Evolutionary conservation across 768 basidiomycete species (phyloP), one percentile per base, ranked within the genome.

Genomic region (Rhodotorula taiwanensis): DNA sequence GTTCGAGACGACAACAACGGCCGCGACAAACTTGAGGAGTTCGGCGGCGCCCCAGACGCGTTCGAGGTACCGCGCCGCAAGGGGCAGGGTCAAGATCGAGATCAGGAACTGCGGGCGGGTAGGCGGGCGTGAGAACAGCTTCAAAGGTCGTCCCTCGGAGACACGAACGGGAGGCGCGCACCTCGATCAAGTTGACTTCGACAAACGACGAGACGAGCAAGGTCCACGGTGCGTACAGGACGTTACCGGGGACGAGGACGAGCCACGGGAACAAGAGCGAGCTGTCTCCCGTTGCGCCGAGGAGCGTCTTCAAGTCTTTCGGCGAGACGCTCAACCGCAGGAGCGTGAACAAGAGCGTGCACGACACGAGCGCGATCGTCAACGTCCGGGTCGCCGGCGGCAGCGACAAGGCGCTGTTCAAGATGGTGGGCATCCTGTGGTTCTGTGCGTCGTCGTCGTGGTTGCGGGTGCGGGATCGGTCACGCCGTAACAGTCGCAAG

Each of bases 61-160:
- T 75, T 99, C 95, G 55, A 99, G 79, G 75, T 98, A 98, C 66
- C 88, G 84, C 54, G 91, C 80, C 43, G 87, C 85, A 21, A 90
- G 82, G 47, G 90, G 87, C 15, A 98, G 81, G 61, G 86, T 81
- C 55, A 92, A 76, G 60, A 89, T 77, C 5, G 91, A 84, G 64
- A 85, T 79, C 54, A 87, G 71, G 66, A 97, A 82, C 94, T 98
- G 74, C 20, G 52, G 34, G 31, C 8, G 47, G 14, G 48, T 11
- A 20, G 48, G 30, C 5, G 8, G 8, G 45, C 44, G 45, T 13
- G 45, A n/a, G n/a, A n/a, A 27, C 27, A 47, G 45, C 27, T 11
- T 5, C 13, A 11, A 5, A 4, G 43, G 23, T 44, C 43, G 18
- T 20, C 18, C 9, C 7, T 23, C 18, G 9, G 45, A 25, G 41